phyloP scores from a whole-genome alignment of 805 yeast species.

The Kuraishia floccosa region DNA sequence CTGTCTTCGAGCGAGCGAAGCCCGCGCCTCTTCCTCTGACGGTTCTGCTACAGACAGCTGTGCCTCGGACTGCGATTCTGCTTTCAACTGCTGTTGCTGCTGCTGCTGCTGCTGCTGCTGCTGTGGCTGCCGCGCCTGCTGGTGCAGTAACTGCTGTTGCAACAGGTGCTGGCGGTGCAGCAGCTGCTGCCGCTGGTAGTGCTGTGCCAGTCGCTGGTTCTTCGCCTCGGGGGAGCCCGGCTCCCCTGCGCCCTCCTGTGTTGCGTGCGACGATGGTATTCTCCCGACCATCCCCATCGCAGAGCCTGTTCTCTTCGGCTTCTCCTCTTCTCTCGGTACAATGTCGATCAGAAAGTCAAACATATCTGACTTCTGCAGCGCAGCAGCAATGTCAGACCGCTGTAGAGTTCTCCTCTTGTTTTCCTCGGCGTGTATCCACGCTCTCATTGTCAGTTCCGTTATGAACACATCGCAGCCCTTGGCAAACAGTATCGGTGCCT shows the following conservation, averaged over 20 bases:
- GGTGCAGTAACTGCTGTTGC: slow-evolving; percentile 5
- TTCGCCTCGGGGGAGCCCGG: slow-evolving; percentile 3
- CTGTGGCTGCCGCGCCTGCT: slow-evolving; percentile 5
- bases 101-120: slow-evolving; percentile 4
- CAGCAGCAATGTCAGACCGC: slow-evolving; percentile 90
- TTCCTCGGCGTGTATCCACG: slow-evolving; percentile 98
- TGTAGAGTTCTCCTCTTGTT: slow-evolving; percentile 91
- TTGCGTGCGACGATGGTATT: not conserved
- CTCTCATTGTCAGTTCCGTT: slow-evolving; percentile 95
- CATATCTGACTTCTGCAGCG: slow-evolving; percentile 90
- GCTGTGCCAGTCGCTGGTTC: slow-evolving; percentile 7
- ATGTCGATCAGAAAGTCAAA: slow-evolving; percentile 94
- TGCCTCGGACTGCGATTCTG: too few relatives aligned
- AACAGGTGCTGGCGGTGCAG: slow-evolving; percentile 7
- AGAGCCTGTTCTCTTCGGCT: slow-evolving; percentile 24
- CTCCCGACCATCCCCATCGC: too few relatives aligned
- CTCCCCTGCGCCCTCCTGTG: not conserved
- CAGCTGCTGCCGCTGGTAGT: slow-evolving; percentile 4
- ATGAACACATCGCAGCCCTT: slow-evolving; percentile 97
- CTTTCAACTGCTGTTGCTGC: slow-evolving; percentile 1
- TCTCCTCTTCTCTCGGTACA: slow-evolving; percentile 83
- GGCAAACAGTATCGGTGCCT: slow-evolving; percentile 95
- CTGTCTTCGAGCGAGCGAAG: too few relatives aligned
- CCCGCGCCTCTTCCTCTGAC: too few relatives aligned
- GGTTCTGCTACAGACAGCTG: too few relatives aligned